Evolutionary conservation across 1,139 yeast genomes (phyloP).

Genomic region (Pichia sorboxylosa): DNA sequence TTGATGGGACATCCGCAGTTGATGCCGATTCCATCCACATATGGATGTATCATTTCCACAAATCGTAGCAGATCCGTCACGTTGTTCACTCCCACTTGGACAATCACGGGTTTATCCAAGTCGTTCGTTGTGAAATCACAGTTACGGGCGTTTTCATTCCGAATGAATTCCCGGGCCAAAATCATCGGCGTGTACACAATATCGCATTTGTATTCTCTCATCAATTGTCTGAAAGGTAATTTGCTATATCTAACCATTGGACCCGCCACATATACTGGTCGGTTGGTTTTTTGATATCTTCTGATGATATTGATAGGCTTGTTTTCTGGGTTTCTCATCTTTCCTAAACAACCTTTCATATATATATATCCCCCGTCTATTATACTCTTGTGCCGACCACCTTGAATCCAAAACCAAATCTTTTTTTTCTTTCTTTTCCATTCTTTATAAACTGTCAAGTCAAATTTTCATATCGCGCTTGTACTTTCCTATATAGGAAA

Average conservation of each 20-base stretch:
- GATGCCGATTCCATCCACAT: conserved; percentile 85
- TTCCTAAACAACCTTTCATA: too few relatives aligned
- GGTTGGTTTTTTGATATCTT: conserved; percentile 31
- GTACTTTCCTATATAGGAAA: too few relatives aligned
- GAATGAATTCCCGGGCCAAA: conserved; percentile 84
- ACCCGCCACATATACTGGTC: conserved; percentile 75
- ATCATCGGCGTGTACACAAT: conserved; percentile 95
- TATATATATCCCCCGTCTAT: too few relatives aligned
- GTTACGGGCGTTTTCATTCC: conserved; percentile 68
- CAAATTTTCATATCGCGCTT: too few relatives aligned
- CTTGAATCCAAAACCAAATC: too few relatives aligned
- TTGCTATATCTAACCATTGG: conserved; percentile 97
- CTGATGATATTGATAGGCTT: conserved; percentile 46
- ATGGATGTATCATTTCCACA: conserved; percentile 80
- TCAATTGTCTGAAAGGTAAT: conserved; percentile 75
- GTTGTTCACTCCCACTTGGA: conserved; percentile 87
- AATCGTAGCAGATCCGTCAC: conserved; percentile 74
- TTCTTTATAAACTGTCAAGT: too few relatives aligned
- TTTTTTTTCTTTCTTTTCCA: too few relatives aligned
- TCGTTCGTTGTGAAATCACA: conserved; percentile 77
- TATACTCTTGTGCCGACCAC: too few relatives aligned
- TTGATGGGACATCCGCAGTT: conserved; percentile 97
- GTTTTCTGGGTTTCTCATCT: conserved; percentile 21
- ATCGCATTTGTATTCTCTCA: conserved; percentile 65
- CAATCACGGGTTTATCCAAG: conserved; percentile 59